Conservation (phyloP, 768 basidiomycete genomes). For the Butyriboletus loyo region DNA sequence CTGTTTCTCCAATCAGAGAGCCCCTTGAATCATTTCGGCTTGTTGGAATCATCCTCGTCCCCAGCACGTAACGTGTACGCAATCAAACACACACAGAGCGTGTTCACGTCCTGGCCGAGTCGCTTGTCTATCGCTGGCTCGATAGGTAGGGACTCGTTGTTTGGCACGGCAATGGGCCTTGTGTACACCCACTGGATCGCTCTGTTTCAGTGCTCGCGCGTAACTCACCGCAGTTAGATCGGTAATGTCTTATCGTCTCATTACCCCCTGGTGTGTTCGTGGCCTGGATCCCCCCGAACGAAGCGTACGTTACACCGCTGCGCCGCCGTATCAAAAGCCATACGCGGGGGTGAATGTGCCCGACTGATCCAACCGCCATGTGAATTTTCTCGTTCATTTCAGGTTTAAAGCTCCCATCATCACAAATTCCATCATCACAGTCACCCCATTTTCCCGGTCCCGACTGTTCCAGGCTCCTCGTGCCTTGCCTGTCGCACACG, state of each 20-base stretch:
- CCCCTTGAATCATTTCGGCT: background rate
- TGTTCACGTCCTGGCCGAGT: background rate
- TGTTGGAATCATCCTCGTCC: background rate
- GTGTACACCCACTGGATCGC: background rate
- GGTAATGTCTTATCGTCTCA: background rate
- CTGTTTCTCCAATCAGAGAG: background rate
- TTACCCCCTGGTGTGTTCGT: background rate
- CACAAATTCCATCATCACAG: background rate
- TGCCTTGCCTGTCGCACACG: background rate
- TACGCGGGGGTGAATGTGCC: background rate
- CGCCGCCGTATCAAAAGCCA: background rate
- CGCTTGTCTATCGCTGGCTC: background rate
- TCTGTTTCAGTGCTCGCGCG: background rate
- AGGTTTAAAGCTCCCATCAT: constrained; percentile 1
- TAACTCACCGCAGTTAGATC: constrained; percentile 2
- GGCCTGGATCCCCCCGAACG: background rate
- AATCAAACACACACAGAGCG: background rate
- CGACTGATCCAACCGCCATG: background rate
- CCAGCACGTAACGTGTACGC: background rate
- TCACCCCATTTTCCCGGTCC: background rate
- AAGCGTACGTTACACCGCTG: background rate
- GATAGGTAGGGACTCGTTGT: too few species aligned
- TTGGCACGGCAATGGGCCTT: background rate
- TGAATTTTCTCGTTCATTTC: constrained; percentile 9
- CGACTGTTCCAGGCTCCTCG: background rate